A percentile compares a stretch with the other conserved stretches of the same genome.
These are phyloP conservation scores for Tuber aestivum DNA, from an alignment of 495 filamentous ascomycete genomes.

Conservation along the genomic window DNA sequence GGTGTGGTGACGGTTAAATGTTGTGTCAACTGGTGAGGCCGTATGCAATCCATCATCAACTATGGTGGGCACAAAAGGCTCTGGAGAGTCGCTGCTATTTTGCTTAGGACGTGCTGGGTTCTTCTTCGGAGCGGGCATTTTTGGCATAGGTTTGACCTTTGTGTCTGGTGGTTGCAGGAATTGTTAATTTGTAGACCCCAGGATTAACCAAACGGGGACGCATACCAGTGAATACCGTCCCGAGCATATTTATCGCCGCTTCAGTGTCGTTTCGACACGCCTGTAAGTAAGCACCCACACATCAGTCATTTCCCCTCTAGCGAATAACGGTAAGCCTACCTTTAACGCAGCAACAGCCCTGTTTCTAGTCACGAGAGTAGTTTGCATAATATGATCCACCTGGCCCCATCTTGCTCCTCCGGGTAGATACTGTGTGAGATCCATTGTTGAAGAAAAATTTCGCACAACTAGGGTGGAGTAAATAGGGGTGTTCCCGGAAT, in stretches of 20 bases:
- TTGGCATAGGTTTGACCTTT: background rate
- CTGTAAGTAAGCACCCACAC: background rate
- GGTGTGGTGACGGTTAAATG: background rate
- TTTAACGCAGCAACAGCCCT: background rate
- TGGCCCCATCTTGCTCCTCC: constrained; percentile 1
- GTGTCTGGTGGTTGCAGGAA: background rate
- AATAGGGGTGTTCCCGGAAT: background rate
- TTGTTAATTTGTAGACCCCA: background rate
- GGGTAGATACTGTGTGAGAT: background rate
- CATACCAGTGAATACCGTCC: background rate
- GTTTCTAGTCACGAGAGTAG: background rate
- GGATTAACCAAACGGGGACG: background rate
- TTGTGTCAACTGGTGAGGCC: background rate
- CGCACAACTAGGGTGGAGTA: background rate
- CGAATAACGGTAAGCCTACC: background rate
- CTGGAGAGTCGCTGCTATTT: background rate
- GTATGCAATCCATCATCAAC: background rate
- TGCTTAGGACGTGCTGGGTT: background rate
- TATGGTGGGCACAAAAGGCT: background rate
- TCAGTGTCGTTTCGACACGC: background rate
- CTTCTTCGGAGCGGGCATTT: background rate
- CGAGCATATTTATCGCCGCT: background rate
- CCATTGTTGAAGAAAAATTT: background rate
- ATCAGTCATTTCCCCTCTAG: constrained; percentile 3
- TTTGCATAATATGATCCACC: background rate